These are phyloP conservation scores for Colletotrichum phormii DNA, from an alignment of 2,329 filamentous ascomycete genomes.

Conservation along the genomic window DNA sequence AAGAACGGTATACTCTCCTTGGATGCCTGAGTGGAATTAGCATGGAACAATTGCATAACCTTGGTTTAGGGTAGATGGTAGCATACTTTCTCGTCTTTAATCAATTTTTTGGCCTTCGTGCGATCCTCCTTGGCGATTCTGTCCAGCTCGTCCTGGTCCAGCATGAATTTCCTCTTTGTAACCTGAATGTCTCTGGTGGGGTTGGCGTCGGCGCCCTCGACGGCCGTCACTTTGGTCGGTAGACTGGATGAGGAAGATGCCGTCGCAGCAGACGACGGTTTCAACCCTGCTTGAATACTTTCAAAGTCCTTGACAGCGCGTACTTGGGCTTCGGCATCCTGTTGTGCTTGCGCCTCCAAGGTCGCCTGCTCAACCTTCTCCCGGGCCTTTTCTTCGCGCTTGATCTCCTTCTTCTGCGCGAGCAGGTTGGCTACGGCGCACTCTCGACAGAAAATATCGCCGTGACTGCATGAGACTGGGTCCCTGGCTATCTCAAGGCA, in stretches of 20 bases:
- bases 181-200: constrained; percentile 38
- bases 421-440: constrained; percentile 93
- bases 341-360: constrained; percentile 67
- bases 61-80: background rate
- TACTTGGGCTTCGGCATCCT: constrained; percentile 76
- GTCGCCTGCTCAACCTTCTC: constrained; percentile 72
- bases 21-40: constrained; percentile 27
- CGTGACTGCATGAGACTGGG: constrained; percentile 84
- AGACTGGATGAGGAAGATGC: background rate
- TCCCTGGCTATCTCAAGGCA: constrained; percentile 85
- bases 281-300: constrained; percentile 79
- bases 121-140: constrained; percentile 78
- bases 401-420: constrained; percentile 91
- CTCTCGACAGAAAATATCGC: constrained; percentile 95
- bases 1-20: constrained; percentile 77
- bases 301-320: constrained; percentile 87
- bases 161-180: constrained; percentile 80
- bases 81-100: constrained; percentile 78
- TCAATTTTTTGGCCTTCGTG: constrained; percentile 74
- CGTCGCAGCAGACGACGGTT: constrained; percentile 40
- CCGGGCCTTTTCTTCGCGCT: constrained; percentile 76
- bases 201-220: background rate
- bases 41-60: background rate
- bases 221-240: background rate
- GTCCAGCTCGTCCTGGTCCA: constrained; percentile 81